Conservation (phyloP, 257 asterid genomes). For the Phtheirospermum japonicum region DNA sequence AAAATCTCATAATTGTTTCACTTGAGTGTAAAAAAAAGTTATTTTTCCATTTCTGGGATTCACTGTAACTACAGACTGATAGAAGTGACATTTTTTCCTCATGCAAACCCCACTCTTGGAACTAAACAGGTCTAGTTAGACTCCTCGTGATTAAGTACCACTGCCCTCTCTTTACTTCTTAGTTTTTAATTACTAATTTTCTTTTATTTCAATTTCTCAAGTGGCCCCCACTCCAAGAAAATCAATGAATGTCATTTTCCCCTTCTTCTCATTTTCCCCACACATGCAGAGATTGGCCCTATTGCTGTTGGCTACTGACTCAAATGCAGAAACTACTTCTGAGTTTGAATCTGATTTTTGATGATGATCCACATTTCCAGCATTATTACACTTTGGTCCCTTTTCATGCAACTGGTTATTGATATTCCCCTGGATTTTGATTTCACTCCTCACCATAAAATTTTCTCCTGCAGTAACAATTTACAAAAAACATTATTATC, state of each 20-base stretch:
- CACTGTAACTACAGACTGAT: too few relatives aligned
- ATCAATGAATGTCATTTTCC: constrained; percentile 44
- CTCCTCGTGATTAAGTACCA: neutral
- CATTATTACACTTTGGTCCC: neutral
- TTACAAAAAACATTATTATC: too few relatives aligned
- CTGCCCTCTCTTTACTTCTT: neutral
- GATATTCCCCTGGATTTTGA: neutral
- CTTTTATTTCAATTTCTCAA: constrained; percentile 14
- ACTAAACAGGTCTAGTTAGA: too few relatives aligned
- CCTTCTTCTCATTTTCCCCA: constrained; percentile 35
- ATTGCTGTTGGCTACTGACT: constrained; percentile 44
- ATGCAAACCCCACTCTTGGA: too few relatives aligned
- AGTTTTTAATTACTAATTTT: neutral
- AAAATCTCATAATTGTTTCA: neutral
- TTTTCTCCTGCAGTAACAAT: neutral
- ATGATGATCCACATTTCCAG: constrained; percentile 29
- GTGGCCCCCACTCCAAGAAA: constrained; percentile 65
- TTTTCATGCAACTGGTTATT: neutral
- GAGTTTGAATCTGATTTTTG: constrained; percentile 34
- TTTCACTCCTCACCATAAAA: neutral
- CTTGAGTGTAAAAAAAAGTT: too few relatives aligned
- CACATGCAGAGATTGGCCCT: constrained; percentile 34
- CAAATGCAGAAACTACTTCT: constrained; percentile 40
- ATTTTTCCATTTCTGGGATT: too few relatives aligned
- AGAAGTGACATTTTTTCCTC: too few relatives aligned